Base-by-base conservation (phyloP, 2,329 filamentous ascomycete genomes). In the Pestalotiopsis sp. region DNA sequence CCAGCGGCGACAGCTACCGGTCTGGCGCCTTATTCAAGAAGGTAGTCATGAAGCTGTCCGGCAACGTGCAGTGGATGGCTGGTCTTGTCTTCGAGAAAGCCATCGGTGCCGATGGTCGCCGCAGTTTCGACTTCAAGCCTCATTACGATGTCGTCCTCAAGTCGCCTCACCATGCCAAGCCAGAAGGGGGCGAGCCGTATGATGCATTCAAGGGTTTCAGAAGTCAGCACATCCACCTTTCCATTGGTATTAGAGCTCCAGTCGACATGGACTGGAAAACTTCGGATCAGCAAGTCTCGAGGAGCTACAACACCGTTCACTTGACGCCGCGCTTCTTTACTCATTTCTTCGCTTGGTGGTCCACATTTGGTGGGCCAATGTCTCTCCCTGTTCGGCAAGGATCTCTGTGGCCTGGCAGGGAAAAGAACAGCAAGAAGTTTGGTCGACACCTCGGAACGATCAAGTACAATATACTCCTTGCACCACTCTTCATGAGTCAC, bases 351-450 rank as follows among this genome's bases (percentile, higher is more conserved):
- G 90, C 91, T 68, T 99, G 96, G 96, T 98, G 95, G 94, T 95
- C 93, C 0, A 90, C 98, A 73, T 99, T 99, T 80, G 94, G 94
- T 9, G 95, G 95, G 1, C 92, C 95, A 9, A 94, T 98, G 91
- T 97, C 95, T 12, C 85, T 99, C 36, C 97, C 96, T 12, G 92
- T 99, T 68, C 93, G 96, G 0, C 97, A 99, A 82, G 96, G 96
- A 17, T 87, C 89, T 61, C 86, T 99, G 3, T 99, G 95, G 90
- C 95, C 95, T 5, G 94, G 94, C 0, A 88, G 94, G 27, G 96
- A 98, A 74, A 98, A 97, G 84, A 96, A 94, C 61, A 98, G 94
- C 85, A 99, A 99, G 83, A 99, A 99, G 79, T 99, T 99, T 78
- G 95, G 95, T 14, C 90, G 96, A 64, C 97, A 99, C 81, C 84